Percentiles rank a stretch among this genome's conserved stretches.
Conservation (phyloP, 2,329 filamentous ascomycete genomes). For the Stagonosporopsis tanaceti region DNA sequence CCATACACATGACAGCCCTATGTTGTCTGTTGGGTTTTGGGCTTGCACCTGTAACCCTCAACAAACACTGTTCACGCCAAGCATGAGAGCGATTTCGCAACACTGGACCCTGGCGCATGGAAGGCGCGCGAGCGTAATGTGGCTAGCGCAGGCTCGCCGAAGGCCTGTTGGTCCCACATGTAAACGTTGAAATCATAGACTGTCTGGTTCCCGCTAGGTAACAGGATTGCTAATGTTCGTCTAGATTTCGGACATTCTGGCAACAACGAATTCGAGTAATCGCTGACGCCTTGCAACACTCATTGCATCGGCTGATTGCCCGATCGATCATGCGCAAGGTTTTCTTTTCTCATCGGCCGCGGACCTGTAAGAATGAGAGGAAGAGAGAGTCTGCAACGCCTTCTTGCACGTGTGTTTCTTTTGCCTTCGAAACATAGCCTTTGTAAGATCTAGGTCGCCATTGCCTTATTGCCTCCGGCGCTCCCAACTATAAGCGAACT, state of each 20-base stretch:
- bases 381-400: background rate
- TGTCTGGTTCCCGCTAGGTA: slow-evolving; percentile 16
- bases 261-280: slow-evolving; percentile 16
- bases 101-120: slow-evolving; percentile 4
- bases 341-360: slow-evolving; percentile 18
- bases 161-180: slow-evolving; percentile 13
- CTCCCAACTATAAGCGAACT: slow-evolving; percentile 6
- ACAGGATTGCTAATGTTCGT: slow-evolving; percentile 22
- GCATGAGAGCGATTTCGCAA: slow-evolving; percentile 19
- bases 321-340: slow-evolving; percentile 10
- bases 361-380: slow-evolving; percentile 5
- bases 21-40: background rate
- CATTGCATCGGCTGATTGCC: slow-evolving; percentile 10
- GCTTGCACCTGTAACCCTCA: slow-evolving; percentile 6
- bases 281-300: slow-evolving; percentile 12
- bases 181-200: slow-evolving; percentile 22
- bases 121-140: slow-evolving; percentile 5
- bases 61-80: slow-evolving; percentile 8
- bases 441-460: slow-evolving; percentile 7
- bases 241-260: slow-evolving; percentile 18
- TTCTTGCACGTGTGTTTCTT: slow-evolving; percentile 10
- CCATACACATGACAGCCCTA: background rate
- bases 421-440: slow-evolving; percentile 8
- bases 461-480: slow-evolving; percentile 9
- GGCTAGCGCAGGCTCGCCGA: slow-evolving; percentile 17